Conservation (phyloP, 495 filamentous ascomycete genomes). For the Aspergillus sclerotiicarbonarius region DNA sequence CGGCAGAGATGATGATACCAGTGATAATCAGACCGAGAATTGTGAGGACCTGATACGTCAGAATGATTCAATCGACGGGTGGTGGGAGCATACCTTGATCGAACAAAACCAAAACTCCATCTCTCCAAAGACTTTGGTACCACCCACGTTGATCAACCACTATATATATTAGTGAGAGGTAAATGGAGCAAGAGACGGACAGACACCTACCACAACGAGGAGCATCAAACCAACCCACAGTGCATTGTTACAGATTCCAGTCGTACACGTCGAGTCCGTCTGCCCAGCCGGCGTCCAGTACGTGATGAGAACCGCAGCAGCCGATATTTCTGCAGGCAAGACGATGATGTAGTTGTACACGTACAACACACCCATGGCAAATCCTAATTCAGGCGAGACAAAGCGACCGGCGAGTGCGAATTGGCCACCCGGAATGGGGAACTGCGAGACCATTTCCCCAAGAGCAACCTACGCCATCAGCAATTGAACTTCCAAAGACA, state of each 20-base stretch:
- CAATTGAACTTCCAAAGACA: not conserved
- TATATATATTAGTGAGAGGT: not conserved
- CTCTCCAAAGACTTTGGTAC: constrained; percentile 25
- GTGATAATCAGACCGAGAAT: constrained; percentile 28
- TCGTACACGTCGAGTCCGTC: constrained; percentile 21
- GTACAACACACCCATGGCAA: constrained; percentile 26
- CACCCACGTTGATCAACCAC: constrained; percentile 18
- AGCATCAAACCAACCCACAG: constrained; percentile 22
- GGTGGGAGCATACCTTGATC: constrained; percentile 13
- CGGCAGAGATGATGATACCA: constrained; percentile 28
- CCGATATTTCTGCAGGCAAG: constrained; percentile 35
- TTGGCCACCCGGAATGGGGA: constrained; percentile 12
- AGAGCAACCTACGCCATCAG: not conserved
- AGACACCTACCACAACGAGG: constrained; percentile 20
- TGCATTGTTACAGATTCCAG: constrained; percentile 28
- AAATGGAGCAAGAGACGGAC: not conserved
- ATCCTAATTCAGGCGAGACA: constrained; percentile 17
- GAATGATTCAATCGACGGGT: too few species aligned
- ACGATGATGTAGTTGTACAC: constrained; percentile 25
- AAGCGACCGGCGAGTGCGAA: constrained; percentile 13
- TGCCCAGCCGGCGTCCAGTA: constrained; percentile 32
- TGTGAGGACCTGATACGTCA: constrained; percentile 8
- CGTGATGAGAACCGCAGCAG: constrained; percentile 47
- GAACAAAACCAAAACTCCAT: constrained; percentile 30
- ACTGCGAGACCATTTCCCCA: constrained; percentile 21